Evolutionary conservation across 2,329 filamentous ascomycete species (phyloP).

Genomic region (Cladosporium sp.): DNA sequence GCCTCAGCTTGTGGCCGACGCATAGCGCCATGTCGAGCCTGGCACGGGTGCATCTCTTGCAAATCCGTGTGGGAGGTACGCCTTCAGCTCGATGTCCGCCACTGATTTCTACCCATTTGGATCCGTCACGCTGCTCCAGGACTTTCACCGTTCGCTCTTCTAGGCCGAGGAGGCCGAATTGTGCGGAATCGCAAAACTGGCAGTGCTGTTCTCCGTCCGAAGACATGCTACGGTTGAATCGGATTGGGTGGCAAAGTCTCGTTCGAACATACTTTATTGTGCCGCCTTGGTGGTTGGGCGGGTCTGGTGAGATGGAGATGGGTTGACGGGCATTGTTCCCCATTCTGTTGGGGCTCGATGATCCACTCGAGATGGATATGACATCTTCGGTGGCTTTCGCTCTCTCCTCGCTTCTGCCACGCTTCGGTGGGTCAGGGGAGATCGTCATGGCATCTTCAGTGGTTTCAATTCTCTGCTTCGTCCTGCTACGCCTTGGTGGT

Average conservation of each 20-base stretch:
- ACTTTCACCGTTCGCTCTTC: conserved; percentile 27
- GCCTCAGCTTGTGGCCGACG: conserved; percentile 27
- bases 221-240: conserved; percentile 22
- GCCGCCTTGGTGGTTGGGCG: background rate
- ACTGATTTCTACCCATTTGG: conserved; percentile 29
- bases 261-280: conserved; percentile 29
- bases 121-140: conserved; percentile 27
- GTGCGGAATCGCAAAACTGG: conserved; percentile 37
- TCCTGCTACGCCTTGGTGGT: too few relatives aligned
- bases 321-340: background rate
- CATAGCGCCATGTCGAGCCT: conserved; percentile 35
- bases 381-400: too few relatives aligned
- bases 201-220: conserved; percentile 26
- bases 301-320: background rate
- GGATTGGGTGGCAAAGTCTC: conserved; percentile 37
- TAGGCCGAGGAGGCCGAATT: conserved; percentile 36
- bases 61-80: conserved; percentile 33
- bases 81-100: conserved; percentile 31
- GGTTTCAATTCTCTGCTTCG: too few relatives aligned
- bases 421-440: too few relatives aligned
- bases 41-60: conserved; percentile 32
- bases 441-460: too few relatives aligned
- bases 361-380: background rate
- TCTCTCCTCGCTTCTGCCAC: too few relatives aligned
- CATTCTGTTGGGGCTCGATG: too few relatives aligned